Evolutionary conservation across 371 early-diverging fungal genomes (phyloP).

Genomic region (Rhizopus microsporus): DNA sequence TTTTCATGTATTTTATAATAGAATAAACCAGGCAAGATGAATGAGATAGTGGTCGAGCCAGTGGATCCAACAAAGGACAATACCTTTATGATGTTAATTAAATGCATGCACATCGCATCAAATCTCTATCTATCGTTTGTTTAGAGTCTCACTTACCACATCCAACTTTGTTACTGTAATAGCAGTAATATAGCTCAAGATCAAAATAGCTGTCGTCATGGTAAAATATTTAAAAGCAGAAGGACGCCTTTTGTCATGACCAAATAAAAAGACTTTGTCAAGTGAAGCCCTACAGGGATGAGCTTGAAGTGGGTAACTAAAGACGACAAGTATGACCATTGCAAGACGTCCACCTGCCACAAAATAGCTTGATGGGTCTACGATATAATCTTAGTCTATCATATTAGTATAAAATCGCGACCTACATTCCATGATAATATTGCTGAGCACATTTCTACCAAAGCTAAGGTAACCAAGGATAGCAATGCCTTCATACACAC

Average conservation of each 20-base stretch:
- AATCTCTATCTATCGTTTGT: neutral
- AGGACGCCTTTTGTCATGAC: constrained; percentile 13
- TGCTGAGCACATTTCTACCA: constrained; percentile 84
- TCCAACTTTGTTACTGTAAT: constrained; percentile 77
- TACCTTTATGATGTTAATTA: constrained; percentile 45
- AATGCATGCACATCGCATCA: neutral
- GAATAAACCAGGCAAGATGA: constrained; percentile 96
- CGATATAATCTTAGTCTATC: neutral
- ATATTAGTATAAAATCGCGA: neutral
- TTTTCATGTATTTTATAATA: constrained; percentile 84
- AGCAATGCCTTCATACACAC: constrained; percentile 90
- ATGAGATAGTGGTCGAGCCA: constrained; percentile 97
- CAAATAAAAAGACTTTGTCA: constrained; percentile 68
- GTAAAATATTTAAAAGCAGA: constrained; percentile 58
- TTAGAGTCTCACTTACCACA: constrained; percentile 46
- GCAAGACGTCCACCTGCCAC: constrained; percentile 88
- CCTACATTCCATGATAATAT: constrained; percentile 89
- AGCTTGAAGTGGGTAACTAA: constrained; percentile 97
- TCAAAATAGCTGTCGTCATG: constrained; percentile 73
- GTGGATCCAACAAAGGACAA: constrained; percentile 97
- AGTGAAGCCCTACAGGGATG: constrained; percentile 95
- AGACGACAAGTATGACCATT: constrained; percentile 88
- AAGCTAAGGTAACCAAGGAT: constrained; percentile 95
- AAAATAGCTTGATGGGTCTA: constrained; percentile 68
- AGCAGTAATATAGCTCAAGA: constrained; percentile 72